phyloP scores from a whole-genome alignment of 768 basidiomycete species.

The Aureoboletus auriporus region DNA sequence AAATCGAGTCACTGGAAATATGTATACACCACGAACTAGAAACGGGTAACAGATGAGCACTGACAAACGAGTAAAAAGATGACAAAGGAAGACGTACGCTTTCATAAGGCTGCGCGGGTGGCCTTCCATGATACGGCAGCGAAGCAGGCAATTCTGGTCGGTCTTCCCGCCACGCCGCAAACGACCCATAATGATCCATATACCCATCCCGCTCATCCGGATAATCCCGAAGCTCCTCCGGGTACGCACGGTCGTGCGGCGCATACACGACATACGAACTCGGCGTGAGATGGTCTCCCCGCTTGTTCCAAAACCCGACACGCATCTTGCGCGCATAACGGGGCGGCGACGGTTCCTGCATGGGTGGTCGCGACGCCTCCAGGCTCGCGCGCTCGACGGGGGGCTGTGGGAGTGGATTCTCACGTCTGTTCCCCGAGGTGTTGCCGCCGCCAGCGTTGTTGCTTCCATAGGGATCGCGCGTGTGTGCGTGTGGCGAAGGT shows the following conservation, averaged over 20 bases:
- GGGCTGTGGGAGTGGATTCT: conserved; percentile 29
- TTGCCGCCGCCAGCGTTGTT: too few species aligned
- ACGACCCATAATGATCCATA: conserved; percentile 46
- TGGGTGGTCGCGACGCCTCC: conserved; percentile 25
- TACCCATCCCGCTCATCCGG: conserved; percentile 55
- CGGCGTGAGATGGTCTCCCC: conserved; percentile 65
- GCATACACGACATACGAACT: conserved; percentile 62
- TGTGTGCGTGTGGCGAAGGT: conserved; percentile 8
- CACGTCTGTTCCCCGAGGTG: conserved; percentile 9
- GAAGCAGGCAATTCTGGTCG: conserved; percentile 61
- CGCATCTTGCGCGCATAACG: conserved; percentile 37
- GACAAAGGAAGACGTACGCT: conserved; percentile 32
- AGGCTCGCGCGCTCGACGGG: conserved; percentile 22
- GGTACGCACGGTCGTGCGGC: conserved; percentile 52
- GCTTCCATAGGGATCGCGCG: conserved; percentile 9
- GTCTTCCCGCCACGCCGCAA: conserved; percentile 37
- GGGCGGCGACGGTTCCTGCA: conserved; percentile 29
- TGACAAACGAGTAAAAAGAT: background rate
- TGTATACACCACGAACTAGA: conserved; percentile 40
- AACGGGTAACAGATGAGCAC: background rate
- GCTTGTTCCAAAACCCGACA: conserved; percentile 68
- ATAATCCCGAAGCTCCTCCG: conserved; percentile 56
- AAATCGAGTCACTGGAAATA: conserved; percentile 22
- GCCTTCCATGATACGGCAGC: conserved; percentile 51
- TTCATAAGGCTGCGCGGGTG: conserved; percentile 55